Evolutionary conservation across 352 stramenopile species (phyloP).

Genomic region (Pythium insidiosum): DNA sequence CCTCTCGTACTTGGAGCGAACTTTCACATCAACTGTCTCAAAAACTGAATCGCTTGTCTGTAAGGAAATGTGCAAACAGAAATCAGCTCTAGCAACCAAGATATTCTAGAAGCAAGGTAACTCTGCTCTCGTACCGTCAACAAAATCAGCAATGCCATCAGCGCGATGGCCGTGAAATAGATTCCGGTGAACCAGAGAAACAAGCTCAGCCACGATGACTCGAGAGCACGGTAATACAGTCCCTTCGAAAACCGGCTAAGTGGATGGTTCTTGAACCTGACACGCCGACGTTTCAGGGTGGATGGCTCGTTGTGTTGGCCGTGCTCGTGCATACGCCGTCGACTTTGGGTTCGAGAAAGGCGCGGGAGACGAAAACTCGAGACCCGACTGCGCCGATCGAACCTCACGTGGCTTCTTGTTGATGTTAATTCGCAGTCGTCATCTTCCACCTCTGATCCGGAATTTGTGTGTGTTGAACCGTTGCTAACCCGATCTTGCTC

Average conservation of each 20-base stretch:
- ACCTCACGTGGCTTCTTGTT: conserved; percentile 8
- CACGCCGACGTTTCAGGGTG: conserved; percentile 25
- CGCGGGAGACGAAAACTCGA: conserved; percentile 13
- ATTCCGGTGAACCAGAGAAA: conserved; percentile 26
- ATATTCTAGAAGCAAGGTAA: no score
- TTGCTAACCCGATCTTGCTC: conserved; percentile 9
- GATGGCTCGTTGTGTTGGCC: conserved; percentile 19
- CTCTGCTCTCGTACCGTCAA: conserved; percentile 39
- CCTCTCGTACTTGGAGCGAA: conserved; percentile 16
- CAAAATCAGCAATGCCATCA: conserved; percentile 31
- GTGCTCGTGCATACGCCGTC: not conserved
- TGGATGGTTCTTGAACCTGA: conserved; percentile 38
- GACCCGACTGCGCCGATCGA: conserved; percentile 16
- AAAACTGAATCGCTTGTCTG: conserved; percentile 8
- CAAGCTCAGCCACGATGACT: conserved; percentile 30
- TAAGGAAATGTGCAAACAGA: not conserved
- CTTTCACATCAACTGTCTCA: conserved; percentile 9
- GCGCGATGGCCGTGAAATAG: conserved; percentile 28
- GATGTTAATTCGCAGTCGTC: conserved; percentile 3
- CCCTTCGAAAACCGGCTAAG: conserved; percentile 30
- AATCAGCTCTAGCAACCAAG: no score
- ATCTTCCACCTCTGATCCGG: conserved; percentile 19
- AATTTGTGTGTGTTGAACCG: conserved; percentile 18
- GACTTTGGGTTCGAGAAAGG: not conserved
- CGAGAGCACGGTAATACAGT: conserved; percentile 42